A percentile compares a stretch with the other conserved stretches of the same genome.
Evolutionary conservation across 148 eudicot species (phyloP).

Genomic region (Cornus florida): DNA sequence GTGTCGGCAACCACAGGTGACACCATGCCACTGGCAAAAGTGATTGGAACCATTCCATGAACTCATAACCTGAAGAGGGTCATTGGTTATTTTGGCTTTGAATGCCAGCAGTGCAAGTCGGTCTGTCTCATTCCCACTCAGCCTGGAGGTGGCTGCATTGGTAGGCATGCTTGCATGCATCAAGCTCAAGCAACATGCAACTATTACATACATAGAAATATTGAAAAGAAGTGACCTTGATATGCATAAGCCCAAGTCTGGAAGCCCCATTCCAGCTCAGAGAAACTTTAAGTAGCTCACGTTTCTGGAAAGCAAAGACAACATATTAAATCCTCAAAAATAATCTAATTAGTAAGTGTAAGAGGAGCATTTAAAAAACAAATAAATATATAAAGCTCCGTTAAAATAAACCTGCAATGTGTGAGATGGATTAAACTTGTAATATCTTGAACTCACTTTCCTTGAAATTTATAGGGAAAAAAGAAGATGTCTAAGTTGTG

Average conservation of each 20-base stretch:
- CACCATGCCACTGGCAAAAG: background rate
- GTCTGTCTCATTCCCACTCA: background rate
- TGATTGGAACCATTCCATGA: background rate
- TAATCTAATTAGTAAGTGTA: no score
- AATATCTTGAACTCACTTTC: no score
- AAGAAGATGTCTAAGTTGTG: no score
- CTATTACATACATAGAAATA: background rate
- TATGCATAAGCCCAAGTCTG: background rate
- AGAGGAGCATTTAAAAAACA: no score
- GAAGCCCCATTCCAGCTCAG: background rate
- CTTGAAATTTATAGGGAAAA: no score
- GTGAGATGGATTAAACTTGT: no score
- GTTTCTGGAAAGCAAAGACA: background rate
- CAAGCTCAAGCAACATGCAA: slow-evolving; percentile 7
- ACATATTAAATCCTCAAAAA: no score
- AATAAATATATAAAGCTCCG: no score
- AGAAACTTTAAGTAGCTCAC: background rate
- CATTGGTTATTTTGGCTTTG: background rate
- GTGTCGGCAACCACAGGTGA: background rate
- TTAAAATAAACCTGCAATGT: no score
- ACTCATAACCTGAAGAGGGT: background rate
- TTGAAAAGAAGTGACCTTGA: background rate
- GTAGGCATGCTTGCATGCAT: background rate
- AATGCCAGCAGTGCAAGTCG: background rate
- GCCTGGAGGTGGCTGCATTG: background rate